Percentiles rank a stretch among this genome's conserved stretches.
phyloP scores from a whole-genome alignment of 169 alveolate species.

The Cytauxzoon felis region DNA sequence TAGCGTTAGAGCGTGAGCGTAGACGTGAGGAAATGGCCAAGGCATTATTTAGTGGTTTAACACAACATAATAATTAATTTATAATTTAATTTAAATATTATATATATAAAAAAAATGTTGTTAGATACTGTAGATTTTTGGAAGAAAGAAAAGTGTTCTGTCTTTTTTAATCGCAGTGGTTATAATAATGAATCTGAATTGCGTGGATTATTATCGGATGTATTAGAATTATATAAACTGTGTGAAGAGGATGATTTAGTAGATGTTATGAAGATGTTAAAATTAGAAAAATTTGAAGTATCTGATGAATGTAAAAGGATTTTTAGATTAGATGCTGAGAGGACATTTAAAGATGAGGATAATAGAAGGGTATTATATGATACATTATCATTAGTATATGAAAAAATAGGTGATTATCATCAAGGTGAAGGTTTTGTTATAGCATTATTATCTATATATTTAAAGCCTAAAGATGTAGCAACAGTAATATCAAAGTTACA shows the following conservation, averaged over 20 bases:
- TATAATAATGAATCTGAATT: conserved; percentile 15
- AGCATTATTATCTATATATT: conserved; percentile 66
- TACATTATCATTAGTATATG: conserved; percentile 57
- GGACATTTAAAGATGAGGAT: conserved; percentile 67
- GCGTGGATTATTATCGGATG: background rate
- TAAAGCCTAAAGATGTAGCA: conserved; percentile 64
- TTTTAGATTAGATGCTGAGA: conserved; percentile 69
- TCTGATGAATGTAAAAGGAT: conserved; percentile 65
- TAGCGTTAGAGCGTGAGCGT: background rate
- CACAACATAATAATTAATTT: too few relatives aligned
- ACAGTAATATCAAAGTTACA: conserved; percentile 58
- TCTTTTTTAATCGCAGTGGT: conserved; percentile 52
- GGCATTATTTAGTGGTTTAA: conserved; percentile 37
- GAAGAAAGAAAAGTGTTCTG: conserved; percentile 49
- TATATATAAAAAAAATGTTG: background rate
- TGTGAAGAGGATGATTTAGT: background rate
- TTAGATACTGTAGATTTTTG: conserved; percentile 11
- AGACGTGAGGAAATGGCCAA: conserved; percentile 30
- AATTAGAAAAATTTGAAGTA: conserved; percentile 5
- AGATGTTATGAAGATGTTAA: background rate
- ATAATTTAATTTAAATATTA: background rate
- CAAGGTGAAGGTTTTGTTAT: conserved; percentile 76
- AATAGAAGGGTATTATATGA: conserved; percentile 41
- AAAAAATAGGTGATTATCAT: conserved; percentile 72
- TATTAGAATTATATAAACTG: conserved; percentile 6